A percentile compares a stretch with the other conserved stretches of the same genome.
phyloP scores from a whole-genome alignment of 139 green algal genomes.

The Edaphochlamys debaryana region DNA sequence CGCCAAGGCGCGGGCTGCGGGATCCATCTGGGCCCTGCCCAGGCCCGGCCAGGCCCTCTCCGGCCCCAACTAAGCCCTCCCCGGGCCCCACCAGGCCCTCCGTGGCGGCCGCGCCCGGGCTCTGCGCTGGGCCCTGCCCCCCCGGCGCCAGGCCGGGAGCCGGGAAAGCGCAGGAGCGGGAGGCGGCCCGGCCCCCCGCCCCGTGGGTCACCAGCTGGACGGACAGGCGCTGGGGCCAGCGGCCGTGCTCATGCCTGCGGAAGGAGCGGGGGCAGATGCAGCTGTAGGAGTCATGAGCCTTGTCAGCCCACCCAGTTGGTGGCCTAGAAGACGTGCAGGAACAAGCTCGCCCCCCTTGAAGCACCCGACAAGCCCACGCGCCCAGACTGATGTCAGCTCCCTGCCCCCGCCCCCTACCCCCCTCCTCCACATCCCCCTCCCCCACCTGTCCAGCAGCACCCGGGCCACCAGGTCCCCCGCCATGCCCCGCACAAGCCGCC shows the following conservation, averaged over 20 bases:
- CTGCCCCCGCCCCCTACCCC: neutral
- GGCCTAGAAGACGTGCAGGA: no score
- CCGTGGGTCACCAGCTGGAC: constrained; percentile 23
- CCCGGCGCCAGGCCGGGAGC: neutral
- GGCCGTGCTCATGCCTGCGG: constrained; percentile 13
- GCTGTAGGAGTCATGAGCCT: no score
- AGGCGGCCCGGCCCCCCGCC: neutral
- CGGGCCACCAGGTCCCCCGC: constrained; percentile 60
- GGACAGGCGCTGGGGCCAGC: neutral
- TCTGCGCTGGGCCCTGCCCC: no score
- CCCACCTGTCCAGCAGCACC: constrained; percentile 54
- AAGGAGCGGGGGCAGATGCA: no score
- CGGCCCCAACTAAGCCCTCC: neutral
- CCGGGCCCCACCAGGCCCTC: neutral
- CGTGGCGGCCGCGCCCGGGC: neutral
- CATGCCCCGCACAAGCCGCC: constrained; percentile 57
- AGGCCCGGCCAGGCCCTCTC: no score
- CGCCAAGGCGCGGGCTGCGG: neutral
- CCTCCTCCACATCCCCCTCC: neutral
- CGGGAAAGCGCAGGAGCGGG: constrained; percentile 10
- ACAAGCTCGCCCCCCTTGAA: no score
- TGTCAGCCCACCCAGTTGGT: no score
- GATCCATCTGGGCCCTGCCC: no score
- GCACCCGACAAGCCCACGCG: no score
- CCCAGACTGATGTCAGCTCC: no score